A percentile compares a stretch with the other conserved stretches of the same genome.
Conservation (phyloP, 2,329 filamentous ascomycete genomes). For the Scorias spongiosa region DNA sequence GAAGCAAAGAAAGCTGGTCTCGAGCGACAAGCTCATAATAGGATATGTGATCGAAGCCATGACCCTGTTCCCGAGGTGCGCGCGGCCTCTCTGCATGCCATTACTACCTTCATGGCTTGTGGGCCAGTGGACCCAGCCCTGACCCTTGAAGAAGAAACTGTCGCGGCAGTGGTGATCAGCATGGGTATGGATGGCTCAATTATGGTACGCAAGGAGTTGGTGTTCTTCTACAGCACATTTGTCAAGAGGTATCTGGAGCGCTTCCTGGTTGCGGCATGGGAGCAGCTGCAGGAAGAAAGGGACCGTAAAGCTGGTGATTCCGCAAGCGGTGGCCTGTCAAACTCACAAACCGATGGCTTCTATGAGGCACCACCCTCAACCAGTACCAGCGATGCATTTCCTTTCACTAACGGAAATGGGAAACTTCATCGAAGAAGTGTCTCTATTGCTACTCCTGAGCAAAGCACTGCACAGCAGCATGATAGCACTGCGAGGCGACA, state of each 20-base stretch:
- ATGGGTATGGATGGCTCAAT: conserved; percentile 91
- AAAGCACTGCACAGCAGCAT: conserved; percentile 38
- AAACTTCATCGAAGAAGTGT: conserved; percentile 7
- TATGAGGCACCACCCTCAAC: neutral
- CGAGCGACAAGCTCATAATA: conserved; percentile 65
- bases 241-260: conserved; percentile 81
- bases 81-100: conserved; percentile 80
- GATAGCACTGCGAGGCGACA: conserved; percentile 38
- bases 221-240: conserved; percentile 89
- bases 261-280: conserved; percentile 80
- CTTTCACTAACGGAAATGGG: neutral
- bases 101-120: conserved; percentile 89
- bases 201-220: conserved; percentile 80
- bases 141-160: conserved; percentile 51
- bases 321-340: conserved; percentile 9
- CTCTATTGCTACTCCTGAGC: conserved; percentile 5
- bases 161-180: conserved; percentile 75
- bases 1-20: conserved; percentile 97
- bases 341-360: neutral
- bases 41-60: conserved; percentile 64
- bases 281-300: conserved; percentile 68
- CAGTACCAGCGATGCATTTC: neutral
- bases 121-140: conserved; percentile 20
- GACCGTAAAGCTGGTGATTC: conserved; percentile 25
- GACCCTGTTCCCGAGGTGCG: conserved; percentile 87